Evolutionary conservation across 192 early-diverging fungal species (phyloP), one percentile per base, ranked within the genome.

Genomic region (Coemansia sp.): DNA sequence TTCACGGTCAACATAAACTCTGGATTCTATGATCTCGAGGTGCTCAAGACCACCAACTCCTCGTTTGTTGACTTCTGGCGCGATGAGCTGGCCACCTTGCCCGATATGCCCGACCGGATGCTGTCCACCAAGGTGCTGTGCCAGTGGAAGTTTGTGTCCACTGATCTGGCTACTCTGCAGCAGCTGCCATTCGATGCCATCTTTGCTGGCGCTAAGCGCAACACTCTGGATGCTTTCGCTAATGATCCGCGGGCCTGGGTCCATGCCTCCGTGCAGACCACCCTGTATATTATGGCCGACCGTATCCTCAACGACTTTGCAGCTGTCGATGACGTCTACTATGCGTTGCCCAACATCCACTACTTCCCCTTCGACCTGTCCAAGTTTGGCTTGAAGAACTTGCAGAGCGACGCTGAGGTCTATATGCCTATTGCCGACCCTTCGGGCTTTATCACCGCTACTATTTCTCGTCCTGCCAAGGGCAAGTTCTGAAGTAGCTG

Each of bases 31-130:
- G 84, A 85, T 20, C 63, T 91, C n/a, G 68, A 86, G 47, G 86
- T 91, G 28, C 82, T 91, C 49, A 91, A 91, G 80, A 88, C 90
- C 39, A 91, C 90, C 21, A 88, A 88, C 48, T 91, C 90, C 14
- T 74, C 87, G 50, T 91, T 91, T 68, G 77, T 80, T 38, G 81
- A 83, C 36, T 91, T 88, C 66, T 81, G 84, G 63, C 78, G 79
- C 52, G 87, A 89, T 55, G 80, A 89, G 59, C 84, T 84, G 71
- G 83, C 88, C 43, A 90, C 90, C 6, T 71, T 91, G 54, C 75
- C 80, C 3, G 85, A 86, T n/a, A 80, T 83, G 64, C 73, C 83
- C 53, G 90, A 91, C 62, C 85, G 90, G 57, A 81, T 92, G 56
- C 78, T 92, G 47, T 88, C 86, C 31, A 92, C 88, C 50, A 78